Percentiles rank a stretch among this genome's conserved stretches.
Conservation (phyloP, 2,329 filamentous ascomycete genomes). For the Alternaria angustiovoidea region DNA sequence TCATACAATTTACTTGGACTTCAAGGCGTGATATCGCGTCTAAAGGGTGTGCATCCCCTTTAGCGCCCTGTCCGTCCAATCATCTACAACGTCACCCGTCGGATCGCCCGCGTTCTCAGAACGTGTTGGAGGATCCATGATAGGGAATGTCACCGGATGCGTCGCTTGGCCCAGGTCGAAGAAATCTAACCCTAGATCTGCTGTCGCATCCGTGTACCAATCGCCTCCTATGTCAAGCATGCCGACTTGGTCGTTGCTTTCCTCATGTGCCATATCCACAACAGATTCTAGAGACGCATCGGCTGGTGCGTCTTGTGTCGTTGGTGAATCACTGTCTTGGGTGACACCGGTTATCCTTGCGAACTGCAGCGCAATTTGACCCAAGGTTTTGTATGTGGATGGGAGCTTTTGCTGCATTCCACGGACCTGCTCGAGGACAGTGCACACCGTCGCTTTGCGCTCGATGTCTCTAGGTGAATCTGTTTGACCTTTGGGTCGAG, state of each 20-base stretch:
- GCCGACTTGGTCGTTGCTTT: slow-evolving; percentile 14
- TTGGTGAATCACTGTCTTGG: slow-evolving; percentile 15
- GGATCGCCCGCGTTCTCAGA: slow-evolving; percentile 18
- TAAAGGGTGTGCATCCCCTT: slow-evolving; percentile 27
- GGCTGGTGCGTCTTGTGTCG: background rate
- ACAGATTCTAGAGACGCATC: slow-evolving; percentile 9
- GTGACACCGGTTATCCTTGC: slow-evolving; percentile 33
- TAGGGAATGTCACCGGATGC: slow-evolving; percentile 3
- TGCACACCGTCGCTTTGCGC: slow-evolving; percentile 31
- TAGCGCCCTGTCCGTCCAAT: slow-evolving; percentile 33
- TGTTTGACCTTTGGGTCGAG: slow-evolving; percentile 26
- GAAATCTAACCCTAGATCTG: slow-evolving; percentile 31
- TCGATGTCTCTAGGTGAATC: slow-evolving; percentile 30
- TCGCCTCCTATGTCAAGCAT: slow-evolving; percentile 30
- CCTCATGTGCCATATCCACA: slow-evolving; percentile 11
- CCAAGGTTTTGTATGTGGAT: slow-evolving; percentile 32
- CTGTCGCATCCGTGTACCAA: slow-evolving; percentile 32
- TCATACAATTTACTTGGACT: background rate
- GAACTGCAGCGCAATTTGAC: slow-evolving; percentile 34
- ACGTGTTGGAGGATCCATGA: slow-evolving; percentile 11
- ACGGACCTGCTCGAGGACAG: slow-evolving; percentile 26
- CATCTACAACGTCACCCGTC: slow-evolving; percentile 19
- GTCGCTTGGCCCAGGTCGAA: slow-evolving; percentile 23
- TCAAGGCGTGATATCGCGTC: background rate
- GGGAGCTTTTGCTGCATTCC: slow-evolving; percentile 28